Evolutionary conservation across 306 rosid species (phyloP).

Genomic region (Begonia peltatifolia): DNA sequence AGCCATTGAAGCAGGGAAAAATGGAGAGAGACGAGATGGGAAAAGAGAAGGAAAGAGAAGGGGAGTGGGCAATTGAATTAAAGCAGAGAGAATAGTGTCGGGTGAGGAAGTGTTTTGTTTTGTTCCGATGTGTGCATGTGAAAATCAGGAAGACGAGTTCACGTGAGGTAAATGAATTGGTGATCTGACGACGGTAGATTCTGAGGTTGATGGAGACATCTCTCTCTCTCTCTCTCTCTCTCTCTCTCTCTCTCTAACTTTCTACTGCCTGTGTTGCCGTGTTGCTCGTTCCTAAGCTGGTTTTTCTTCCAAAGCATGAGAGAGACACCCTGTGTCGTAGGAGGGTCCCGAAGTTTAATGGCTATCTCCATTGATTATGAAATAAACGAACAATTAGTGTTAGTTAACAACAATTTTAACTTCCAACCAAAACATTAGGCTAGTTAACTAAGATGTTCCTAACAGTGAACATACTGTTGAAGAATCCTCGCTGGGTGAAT

Average conservation of each 20-base stretch:
- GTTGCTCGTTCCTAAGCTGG: too few species aligned
- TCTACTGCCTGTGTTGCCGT: neutral
- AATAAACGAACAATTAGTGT: too few species aligned
- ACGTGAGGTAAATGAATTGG: constrained; percentile 9
- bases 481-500: too few species aligned
- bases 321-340: too few species aligned
- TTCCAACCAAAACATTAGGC: too few species aligned
- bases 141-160: constrained; percentile 9
- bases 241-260: neutral
- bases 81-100: neutral
- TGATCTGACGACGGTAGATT: neutral
- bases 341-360: too few species aligned
- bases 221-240: neutral
- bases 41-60: constrained; percentile 15
- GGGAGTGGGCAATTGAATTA: neutral
- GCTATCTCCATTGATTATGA: too few species aligned
- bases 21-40: constrained; percentile 4
- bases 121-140: constrained; percentile 18
- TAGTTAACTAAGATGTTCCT: too few species aligned
- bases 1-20: constrained; percentile 22
- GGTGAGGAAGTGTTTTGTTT: constrained; percentile 9
- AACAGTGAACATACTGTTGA: too few species aligned
- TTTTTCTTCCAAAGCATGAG: too few species aligned
- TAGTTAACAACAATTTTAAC: too few species aligned
- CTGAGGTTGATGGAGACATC: neutral